These are phyloP conservation scores for Auriscalpium microsporum DNA, from an alignment of 768 basidiomycete genomes.

Conservation along the genomic window DNA sequence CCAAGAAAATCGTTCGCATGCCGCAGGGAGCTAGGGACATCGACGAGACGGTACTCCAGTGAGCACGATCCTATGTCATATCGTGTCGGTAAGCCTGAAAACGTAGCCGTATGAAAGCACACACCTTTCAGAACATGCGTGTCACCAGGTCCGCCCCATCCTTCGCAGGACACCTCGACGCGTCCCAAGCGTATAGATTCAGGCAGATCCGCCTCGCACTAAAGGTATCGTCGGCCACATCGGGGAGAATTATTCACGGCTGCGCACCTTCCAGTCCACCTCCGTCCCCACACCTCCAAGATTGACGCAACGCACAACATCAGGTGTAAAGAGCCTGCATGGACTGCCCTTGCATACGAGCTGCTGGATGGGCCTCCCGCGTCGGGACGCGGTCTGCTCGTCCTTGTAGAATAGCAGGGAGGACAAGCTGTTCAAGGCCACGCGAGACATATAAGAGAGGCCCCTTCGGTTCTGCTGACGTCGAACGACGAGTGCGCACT, in stretches of 20 bases:
- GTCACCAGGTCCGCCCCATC: constrained; percentile 80
- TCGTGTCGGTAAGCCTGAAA: neutral
- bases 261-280: constrained; percentile 83
- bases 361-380: constrained; percentile 66
- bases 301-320: constrained; percentile 78
- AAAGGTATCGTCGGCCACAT: neutral
- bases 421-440: constrained; percentile 63
- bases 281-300: constrained; percentile 70
- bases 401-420: constrained; percentile 75
- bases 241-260: neutral
- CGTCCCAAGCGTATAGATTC: constrained; percentile 73
- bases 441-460: constrained; percentile 40
- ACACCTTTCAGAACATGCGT: constrained; percentile 77
- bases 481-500: too few relatives aligned
- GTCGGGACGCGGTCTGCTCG: constrained; percentile 51
- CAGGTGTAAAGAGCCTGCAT: constrained; percentile 71
- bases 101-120: constrained; percentile 1
- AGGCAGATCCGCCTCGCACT: constrained; percentile 91
- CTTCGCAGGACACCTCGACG: constrained; percentile 86
- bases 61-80: constrained; percentile 66
- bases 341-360: constrained; percentile 73
- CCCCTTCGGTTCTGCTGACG: too few relatives aligned
- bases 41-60: constrained; percentile 73
- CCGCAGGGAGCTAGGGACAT: constrained; percentile 40
- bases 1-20: constrained; percentile 6